Evolutionary conservation across 306 rosid species (phyloP).

Genomic region (Cucurbita maxima): DNA sequence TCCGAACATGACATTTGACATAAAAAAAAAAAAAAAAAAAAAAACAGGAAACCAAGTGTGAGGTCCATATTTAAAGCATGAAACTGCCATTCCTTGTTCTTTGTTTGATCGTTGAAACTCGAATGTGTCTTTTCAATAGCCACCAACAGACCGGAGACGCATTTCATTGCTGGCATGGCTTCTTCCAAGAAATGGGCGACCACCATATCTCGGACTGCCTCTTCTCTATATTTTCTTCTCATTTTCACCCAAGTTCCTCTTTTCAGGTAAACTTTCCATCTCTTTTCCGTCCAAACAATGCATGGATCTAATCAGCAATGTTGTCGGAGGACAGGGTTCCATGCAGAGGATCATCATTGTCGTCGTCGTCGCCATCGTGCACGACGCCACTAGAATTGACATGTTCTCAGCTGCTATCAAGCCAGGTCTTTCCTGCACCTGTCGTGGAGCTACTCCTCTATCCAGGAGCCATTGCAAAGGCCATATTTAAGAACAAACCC

Average conservation of each 20-base stretch:
- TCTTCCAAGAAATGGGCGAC: slow-evolving; percentile 56
- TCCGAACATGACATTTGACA: too few species aligned
- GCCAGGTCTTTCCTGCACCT: slow-evolving; percentile 30
- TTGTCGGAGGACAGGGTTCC: too few species aligned
- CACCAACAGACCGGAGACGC: too few species aligned
- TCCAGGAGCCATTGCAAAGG: slow-evolving; percentile 61
- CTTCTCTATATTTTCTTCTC: slow-evolving; percentile 8
- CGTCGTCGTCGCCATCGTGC: slow-evolving; percentile 5
- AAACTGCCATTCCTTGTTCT: background rate
- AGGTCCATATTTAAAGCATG: background rate
- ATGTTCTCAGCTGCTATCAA: slow-evolving; percentile 49
- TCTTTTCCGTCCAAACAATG: too few species aligned
- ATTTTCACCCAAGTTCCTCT: slow-evolving; percentile 71
- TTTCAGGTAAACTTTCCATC: slow-evolving; percentile 43
- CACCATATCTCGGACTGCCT: slow-evolving; percentile 22
- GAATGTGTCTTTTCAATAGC: too few species aligned
- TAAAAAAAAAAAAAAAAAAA: background rate
- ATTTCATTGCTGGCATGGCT: slow-evolving; percentile 18
- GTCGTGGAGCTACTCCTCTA: slow-evolving; percentile 49
- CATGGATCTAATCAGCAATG: too few species aligned
- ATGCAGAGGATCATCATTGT: too few species aligned
- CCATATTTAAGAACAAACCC: slow-evolving; percentile 18
- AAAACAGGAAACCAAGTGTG: background rate
- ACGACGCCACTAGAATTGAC: slow-evolving; percentile 61
- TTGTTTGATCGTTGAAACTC: too few species aligned